phyloP scores from a whole-genome alignment of 805 yeast genomes.

The Candida caryicola region DNA sequence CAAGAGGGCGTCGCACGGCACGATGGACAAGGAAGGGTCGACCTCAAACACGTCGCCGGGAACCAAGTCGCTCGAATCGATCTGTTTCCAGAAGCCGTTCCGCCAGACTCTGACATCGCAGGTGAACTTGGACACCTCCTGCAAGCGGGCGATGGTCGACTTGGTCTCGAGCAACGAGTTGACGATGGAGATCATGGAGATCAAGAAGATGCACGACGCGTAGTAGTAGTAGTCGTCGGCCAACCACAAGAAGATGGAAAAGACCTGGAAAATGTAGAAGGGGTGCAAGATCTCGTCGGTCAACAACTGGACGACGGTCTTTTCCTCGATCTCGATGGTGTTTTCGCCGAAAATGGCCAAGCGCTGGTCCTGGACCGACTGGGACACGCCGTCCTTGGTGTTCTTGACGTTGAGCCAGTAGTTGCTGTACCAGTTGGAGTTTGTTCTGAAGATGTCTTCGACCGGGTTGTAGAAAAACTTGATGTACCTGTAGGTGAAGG shows the following conservation, averaged over 20 bases:
- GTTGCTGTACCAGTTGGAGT: constrained; percentile 81
- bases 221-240: constrained; percentile 91
- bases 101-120: constrained; percentile 88
- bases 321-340: constrained; percentile 71
- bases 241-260: constrained; percentile 88
- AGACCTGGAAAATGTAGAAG: constrained; percentile 90
- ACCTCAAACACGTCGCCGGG: constrained; percentile 96
- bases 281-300: constrained; percentile 92
- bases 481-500: constrained; percentile 80
- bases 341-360: constrained; percentile 73
- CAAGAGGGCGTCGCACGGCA: constrained; percentile 89
- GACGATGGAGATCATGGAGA: constrained; percentile 74
- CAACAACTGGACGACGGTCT: constrained; percentile 59
- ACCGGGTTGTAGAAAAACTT: constrained; percentile 80
- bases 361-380: constrained; percentile 66
- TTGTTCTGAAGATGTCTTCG: constrained; percentile 80
- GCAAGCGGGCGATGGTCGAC: constrained; percentile 65
- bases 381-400: constrained; percentile 67
- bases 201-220: constrained; percentile 86
- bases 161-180: constrained; percentile 87
- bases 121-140: constrained; percentile 68
- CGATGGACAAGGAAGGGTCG: constrained; percentile 67
- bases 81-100: constrained; percentile 88
- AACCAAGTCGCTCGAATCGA: constrained; percentile 73
- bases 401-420: constrained; percentile 64